phyloP scores from a whole-genome alignment of 805 yeast genomes.

The Aciculoconidium aculeatum region DNA sequence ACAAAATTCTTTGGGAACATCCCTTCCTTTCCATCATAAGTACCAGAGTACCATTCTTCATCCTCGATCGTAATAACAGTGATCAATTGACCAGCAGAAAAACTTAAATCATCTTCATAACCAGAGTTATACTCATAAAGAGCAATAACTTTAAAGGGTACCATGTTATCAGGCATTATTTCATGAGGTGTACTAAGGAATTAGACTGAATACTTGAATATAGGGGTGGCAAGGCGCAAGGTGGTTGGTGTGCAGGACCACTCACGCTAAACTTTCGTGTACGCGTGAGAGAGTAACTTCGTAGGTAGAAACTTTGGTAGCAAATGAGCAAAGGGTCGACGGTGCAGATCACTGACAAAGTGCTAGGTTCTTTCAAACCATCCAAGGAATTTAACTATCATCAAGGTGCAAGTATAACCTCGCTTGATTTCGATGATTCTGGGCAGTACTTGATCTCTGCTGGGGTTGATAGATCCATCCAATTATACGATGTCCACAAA shows the following conservation, averaged over 20 bases:
- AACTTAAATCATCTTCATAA: conserved; percentile 79
- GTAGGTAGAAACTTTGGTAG: too few species aligned
- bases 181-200: too few species aligned
- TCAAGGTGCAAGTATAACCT: conserved; percentile 53
- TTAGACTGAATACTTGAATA: too few species aligned
- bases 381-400: conserved; percentile 48
- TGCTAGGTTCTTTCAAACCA: conserved; percentile 26
- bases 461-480: conserved; percentile 78
- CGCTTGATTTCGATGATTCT: conserved; percentile 74
- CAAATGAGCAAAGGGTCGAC: conserved; percentile 14
- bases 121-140: conserved; percentile 54
- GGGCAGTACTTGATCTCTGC: conserved; percentile 75
- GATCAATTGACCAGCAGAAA: conserved; percentile 61
- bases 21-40: conserved; percentile 59
- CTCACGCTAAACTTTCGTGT: neutral
- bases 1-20: conserved; percentile 89
- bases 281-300: neutral
- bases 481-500: conserved; percentile 66
- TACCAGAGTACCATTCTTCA: conserved; percentile 87
- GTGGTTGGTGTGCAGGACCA: too few species aligned
- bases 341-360: conserved; percentile 18
- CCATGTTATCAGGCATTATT: conserved; percentile 15
- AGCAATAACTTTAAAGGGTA: conserved; percentile 68
- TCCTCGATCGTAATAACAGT: conserved; percentile 78
- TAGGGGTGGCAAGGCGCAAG: too few species aligned